Percentiles rank a stretch among this genome's conserved stretches.
phyloP scores from a whole-genome alignment of 768 basidiomycete species.

The Mycena albidolilacea region DNA sequence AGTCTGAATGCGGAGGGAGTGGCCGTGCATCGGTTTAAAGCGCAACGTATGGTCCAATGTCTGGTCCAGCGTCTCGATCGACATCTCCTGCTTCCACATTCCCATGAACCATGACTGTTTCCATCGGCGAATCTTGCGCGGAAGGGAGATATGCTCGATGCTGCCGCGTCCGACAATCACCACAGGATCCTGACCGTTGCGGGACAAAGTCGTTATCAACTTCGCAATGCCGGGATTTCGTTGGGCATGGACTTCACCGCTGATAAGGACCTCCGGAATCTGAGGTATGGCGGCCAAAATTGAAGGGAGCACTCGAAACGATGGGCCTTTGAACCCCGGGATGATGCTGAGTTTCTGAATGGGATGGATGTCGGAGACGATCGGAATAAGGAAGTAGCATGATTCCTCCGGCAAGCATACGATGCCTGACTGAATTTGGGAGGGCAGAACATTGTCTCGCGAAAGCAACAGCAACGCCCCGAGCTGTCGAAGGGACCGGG shows the following conservation, averaged over 20 bases:
- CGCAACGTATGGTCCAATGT: too few relatives aligned
- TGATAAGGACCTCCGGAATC: neutral
- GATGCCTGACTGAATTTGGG: neutral
- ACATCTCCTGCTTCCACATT: neutral
- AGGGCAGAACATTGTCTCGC: neutral
- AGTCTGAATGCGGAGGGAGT: neutral
- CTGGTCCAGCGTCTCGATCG: neutral
- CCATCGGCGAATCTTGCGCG: neutral
- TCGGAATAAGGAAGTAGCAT: neutral
- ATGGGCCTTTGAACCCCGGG: neutral
- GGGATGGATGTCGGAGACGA: neutral
- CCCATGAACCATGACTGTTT: neutral
- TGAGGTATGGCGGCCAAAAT: neutral
- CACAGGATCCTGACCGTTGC: neutral
- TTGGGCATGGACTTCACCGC: neutral
- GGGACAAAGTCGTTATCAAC: neutral
- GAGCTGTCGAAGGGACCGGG: neutral
- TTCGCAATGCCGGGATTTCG: neutral
- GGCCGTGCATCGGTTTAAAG: too few relatives aligned
- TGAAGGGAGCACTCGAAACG: neutral
- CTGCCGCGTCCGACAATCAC: neutral
- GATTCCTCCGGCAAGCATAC: neutral
- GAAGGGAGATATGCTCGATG: neutral
- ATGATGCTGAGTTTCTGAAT: neutral
- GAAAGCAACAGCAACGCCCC: neutral